Base-by-base conservation (phyloP, 2,329 filamentous ascomycete species). In the Lachnum nothofagi region DNA sequence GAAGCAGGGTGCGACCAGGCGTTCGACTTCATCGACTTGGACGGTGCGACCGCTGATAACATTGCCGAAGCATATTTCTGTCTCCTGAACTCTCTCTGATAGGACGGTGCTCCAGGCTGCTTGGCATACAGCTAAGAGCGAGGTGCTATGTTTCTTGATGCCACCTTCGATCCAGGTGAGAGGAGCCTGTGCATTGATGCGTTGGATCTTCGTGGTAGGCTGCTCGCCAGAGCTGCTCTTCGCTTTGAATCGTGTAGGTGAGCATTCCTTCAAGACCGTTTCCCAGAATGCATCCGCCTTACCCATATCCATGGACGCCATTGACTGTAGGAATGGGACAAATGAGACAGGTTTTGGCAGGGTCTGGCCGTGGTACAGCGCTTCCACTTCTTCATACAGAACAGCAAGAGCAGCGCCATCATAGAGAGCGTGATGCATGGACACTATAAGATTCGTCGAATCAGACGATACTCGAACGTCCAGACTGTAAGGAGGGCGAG, bases 1-100 rank as follows among this genome's bases (percentile, higher is more conserved):
- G 73, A 96, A 95, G 64, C 89, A 95, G 0, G 91, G 91, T 0
- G 88, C 89, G n/a, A 94, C 79, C 5, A 95, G 76, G 3, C 75
- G 72, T 31, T 91, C 82, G 9, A 91, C 72, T 0, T 77, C 78
- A 5, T 85, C 76, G 2, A 91, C 65, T 0, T 79, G 69, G 8
- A 88, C 63, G 0, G 82, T 84, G 6, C 91, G 81, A 1, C 91
- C 90, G 61, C 82, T 91, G 48, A 91, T 77, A 2, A 96, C 84
- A 59, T 88, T 93, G 0, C 91, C 91, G 61, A 96, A 95, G 64
- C 88, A 93, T 4, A 95, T 60, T 60, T 95, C 90, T 0, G 70
- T 64, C 4, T 71, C 70, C 1, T 72, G 65, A 2, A 82, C 74
- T 2, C 80, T 69, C 2, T 77, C 68, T 0, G 77, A 71, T 1